Conservation (phyloP, 2,329 filamentous ascomycete genomes). For the Sporothrix inflata region DNA sequence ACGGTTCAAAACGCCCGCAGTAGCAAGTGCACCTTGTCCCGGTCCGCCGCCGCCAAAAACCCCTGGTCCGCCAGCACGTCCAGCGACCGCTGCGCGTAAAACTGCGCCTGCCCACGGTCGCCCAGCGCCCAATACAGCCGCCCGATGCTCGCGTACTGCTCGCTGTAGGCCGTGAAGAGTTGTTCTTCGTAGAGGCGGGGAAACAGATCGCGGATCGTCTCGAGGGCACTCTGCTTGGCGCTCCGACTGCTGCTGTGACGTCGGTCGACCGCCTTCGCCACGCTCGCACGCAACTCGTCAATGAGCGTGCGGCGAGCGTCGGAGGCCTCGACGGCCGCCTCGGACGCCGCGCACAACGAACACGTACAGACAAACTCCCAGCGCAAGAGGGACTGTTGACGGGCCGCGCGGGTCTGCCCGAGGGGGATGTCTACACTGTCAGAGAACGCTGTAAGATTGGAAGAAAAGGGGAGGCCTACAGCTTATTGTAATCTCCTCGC, state of each 20-base stretch:
- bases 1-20: not conserved
- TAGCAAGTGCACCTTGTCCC: slow-evolving; percentile 6
- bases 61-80: slow-evolving; percentile 40
- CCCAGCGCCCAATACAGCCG: slow-evolving; percentile 41
- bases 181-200: slow-evolving; percentile 39
- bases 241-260: slow-evolving; percentile 35
- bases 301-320: slow-evolving; percentile 41
- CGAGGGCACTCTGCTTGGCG: slow-evolving; percentile 35
- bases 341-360: slow-evolving; percentile 39
- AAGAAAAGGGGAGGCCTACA: slow-evolving; percentile 32
- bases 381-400: slow-evolving; percentile 37
- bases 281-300: slow-evolving; percentile 36
- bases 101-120: slow-evolving; percentile 37
- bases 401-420: slow-evolving; percentile 38
- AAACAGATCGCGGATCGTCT: slow-evolving; percentile 39
- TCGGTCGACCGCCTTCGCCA: slow-evolving; percentile 37
- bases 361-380: slow-evolving; percentile 45
- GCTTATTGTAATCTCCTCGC: slow-evolving; percentile 39
- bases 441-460: no score
- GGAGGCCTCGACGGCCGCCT: slow-evolving; percentile 37
- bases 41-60: slow-evolving; percentile 34
- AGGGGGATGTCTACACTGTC: slow-evolving; percentile 38
- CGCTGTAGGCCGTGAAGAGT: slow-evolving; percentile 39
- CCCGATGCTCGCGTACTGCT: slow-evolving; percentile 44
- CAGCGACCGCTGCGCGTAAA: slow-evolving; percentile 40